phyloP scores from a whole-genome alignment of 768 basidiomycete genomes.

The Tulasnella sp. region DNA sequence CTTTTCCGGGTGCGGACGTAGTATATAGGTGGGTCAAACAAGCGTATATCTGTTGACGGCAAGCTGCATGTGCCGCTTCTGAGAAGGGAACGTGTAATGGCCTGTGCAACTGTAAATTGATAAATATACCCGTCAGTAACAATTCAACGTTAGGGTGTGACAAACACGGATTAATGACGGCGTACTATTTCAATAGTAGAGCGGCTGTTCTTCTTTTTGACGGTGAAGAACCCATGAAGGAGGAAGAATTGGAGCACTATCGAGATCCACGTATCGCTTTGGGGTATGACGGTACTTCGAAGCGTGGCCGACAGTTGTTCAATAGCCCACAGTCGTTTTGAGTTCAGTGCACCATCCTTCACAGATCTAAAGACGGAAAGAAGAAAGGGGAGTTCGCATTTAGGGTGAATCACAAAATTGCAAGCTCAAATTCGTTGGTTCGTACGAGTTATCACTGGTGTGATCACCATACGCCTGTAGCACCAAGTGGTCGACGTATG shows the following conservation, averaged over 20 bases:
- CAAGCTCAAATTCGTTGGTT: background rate
- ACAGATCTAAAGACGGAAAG: background rate
- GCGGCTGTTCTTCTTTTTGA: slow-evolving; percentile 64
- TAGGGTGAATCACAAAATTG: no score
- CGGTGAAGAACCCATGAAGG: slow-evolving; percentile 67
- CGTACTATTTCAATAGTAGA: slow-evolving; percentile 26
- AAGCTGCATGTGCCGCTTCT: slow-evolving; percentile 53
- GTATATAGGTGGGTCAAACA: slow-evolving; percentile 65
- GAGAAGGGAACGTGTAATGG: slow-evolving; percentile 60
- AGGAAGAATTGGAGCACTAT: slow-evolving; percentile 69
- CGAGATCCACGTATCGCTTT: slow-evolving; percentile 66
- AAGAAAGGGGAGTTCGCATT: no score
- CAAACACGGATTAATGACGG: no score
- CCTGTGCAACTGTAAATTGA: slow-evolving; percentile 41
- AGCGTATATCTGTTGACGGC: slow-evolving; percentile 56
- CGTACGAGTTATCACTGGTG: slow-evolving; percentile 20
- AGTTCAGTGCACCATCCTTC: background rate
- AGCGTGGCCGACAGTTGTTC: slow-evolving; percentile 75
- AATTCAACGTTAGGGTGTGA: no score
- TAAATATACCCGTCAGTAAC: no score
- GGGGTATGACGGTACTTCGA: slow-evolving; percentile 68
- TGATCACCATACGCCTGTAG: slow-evolving; percentile 43
- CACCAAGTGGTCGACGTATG: slow-evolving; percentile 64
- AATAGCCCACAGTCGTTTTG: slow-evolving; percentile 64
- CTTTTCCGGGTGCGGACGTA: no score